phyloP scores from a whole-genome alignment of 1,284 basidiomycete species.

The Cryptococcus floricola region DNA sequence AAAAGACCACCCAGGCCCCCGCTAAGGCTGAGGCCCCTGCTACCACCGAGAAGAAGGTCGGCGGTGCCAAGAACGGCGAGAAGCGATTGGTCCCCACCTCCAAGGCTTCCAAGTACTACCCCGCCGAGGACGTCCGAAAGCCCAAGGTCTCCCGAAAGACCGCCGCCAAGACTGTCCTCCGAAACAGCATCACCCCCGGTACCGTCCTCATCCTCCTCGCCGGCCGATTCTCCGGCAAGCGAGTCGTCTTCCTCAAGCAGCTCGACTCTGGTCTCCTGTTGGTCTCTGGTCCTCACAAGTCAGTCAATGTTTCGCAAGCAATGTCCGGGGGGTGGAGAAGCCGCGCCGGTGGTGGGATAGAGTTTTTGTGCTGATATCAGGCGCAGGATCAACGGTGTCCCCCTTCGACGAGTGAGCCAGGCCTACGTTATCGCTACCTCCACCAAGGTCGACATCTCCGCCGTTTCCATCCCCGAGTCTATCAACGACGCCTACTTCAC shows the following conservation, averaged over 20 bases:
- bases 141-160: slow-evolving; percentile 91
- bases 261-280: slow-evolving; percentile 87
- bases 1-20: slow-evolving; percentile 70
- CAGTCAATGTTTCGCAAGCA: slow-evolving; percentile 12
- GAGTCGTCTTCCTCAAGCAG: slow-evolving; percentile 98
- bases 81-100: slow-evolving; percentile 74
- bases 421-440: slow-evolving; percentile 99
- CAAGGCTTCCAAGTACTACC: slow-evolving; percentile 95
- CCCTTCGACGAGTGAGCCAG: slow-evolving; percentile 96
- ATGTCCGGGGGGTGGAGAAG: neutral
- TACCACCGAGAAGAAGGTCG: slow-evolving; percentile 74
- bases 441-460: slow-evolving; percentile 83
- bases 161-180: slow-evolving; percentile 66
- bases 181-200: slow-evolving; percentile 86
- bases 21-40: slow-evolving; percentile 54
- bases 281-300: slow-evolving; percentile 96
- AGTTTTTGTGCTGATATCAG: slow-evolving; percentile 4
- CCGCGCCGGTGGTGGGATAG: neutral
- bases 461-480: slow-evolving; percentile 71
- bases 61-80: slow-evolving; percentile 87
- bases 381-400: slow-evolving; percentile 81
- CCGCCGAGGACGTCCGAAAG: slow-evolving; percentile 85
- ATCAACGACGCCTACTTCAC: slow-evolving; percentile 94
- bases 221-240: slow-evolving; percentile 96
- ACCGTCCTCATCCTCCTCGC: slow-evolving; percentile 95